phyloP scores from a whole-genome alignment of 2,329 filamentous ascomycete genomes.

The Neofusicoccum sp. region DNA sequence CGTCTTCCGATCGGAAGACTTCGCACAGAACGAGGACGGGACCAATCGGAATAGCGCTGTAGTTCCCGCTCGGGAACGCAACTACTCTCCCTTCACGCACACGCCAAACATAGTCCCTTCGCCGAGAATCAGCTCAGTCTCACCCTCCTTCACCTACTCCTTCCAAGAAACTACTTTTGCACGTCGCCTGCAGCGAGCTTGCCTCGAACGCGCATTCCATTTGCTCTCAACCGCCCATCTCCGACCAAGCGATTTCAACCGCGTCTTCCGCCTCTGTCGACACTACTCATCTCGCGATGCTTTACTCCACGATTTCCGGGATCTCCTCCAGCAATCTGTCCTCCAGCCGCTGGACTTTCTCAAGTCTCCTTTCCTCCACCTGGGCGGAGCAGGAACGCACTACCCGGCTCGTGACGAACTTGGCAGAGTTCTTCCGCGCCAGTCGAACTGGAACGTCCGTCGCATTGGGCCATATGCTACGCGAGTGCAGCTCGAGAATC shows the following conservation, averaged over 20 bases:
- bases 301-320: conserved; percentile 40
- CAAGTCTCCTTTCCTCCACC: conserved; percentile 60
- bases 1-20: neutral
- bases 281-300: conserved; percentile 51
- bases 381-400: conserved; percentile 68
- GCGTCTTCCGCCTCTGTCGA: conserved; percentile 68
- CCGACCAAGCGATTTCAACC: conserved; percentile 33
- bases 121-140: neutral
- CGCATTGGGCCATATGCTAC: conserved; percentile 28
- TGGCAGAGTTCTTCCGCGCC: conserved; percentile 35
- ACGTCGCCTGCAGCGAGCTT: conserved; percentile 65
- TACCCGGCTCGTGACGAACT: conserved; percentile 47
- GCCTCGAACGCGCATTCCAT: conserved; percentile 61
- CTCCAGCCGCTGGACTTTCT: conserved; percentile 58
- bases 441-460: conserved; percentile 33
- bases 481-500: neutral
- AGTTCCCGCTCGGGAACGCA: neutral
- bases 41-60: neutral
- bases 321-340: conserved; percentile 38
- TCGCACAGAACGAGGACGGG: neutral
- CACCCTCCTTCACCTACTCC: conserved; percentile 52
- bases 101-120: neutral
- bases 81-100: neutral
- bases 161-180: conserved; percentile 67
- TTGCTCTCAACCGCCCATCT: conserved; percentile 52